Conservation (phyloP, 2,329 filamentous ascomycete genomes). For the Aureobasidium sp. region DNA sequence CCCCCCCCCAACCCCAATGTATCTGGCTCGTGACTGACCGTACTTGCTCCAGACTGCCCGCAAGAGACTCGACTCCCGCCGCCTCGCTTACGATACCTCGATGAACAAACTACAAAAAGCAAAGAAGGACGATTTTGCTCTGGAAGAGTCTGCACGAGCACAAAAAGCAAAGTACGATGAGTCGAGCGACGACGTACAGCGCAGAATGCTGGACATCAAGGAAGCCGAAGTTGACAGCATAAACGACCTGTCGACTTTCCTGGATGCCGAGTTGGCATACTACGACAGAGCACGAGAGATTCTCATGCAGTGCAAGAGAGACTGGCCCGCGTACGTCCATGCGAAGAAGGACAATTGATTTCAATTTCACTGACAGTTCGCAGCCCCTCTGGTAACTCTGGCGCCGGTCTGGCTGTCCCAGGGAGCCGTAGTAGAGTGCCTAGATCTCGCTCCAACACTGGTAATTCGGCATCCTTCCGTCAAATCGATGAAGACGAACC, state of each 20-base stretch:
- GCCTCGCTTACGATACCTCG: conserved; percentile 84
- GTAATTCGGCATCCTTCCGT: conserved; percentile 53
- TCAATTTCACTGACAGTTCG: background rate
- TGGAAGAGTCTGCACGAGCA: conserved; percentile 83
- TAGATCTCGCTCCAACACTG: conserved; percentile 55
- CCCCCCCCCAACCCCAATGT: background rate
- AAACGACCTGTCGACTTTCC: conserved; percentile 66
- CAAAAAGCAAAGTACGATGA: conserved; percentile 97
- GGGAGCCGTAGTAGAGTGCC: conserved; percentile 26
- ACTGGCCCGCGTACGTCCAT: conserved; percentile 56
- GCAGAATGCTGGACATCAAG: conserved; percentile 94
- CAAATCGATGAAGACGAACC: conserved; percentile 47
- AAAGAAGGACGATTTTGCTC: conserved; percentile 85
- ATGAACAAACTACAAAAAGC: conserved; percentile 86
- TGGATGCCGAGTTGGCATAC: conserved; percentile 84
- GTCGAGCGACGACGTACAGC: conserved; percentile 80
- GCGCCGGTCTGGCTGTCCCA: background rate
- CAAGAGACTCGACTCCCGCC: conserved; percentile 87
- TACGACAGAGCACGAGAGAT: conserved; percentile 87
- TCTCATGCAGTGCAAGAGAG: conserved; percentile 58
- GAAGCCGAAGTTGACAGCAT: conserved; percentile 81
- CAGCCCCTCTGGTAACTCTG: conserved; percentile 10
- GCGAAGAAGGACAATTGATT: background rate
- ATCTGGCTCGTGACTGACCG: background rate
- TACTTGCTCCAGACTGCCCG: conserved; percentile 52